Conservation (phyloP, 2,329 filamentous ascomycete genomes). For the Cytospora piceicola region DNA sequence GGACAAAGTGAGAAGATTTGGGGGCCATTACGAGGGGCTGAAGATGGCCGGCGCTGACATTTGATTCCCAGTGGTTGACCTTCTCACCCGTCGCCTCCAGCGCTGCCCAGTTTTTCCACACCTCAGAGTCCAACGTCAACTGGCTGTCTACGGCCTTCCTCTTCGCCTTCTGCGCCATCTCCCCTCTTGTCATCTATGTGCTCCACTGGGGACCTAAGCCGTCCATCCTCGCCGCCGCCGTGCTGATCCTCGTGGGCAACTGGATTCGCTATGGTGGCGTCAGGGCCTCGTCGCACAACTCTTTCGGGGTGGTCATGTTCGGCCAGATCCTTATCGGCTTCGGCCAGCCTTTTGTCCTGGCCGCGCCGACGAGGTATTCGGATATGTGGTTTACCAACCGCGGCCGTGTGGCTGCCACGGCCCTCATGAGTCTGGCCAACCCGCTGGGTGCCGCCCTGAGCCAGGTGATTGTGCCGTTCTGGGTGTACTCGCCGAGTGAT, state of each 20-base stretch:
- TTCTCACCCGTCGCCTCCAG: conserved; percentile 82
- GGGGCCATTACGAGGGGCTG: background rate
- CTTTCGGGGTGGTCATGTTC: conserved; percentile 83
- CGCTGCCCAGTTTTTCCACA: conserved; percentile 74
- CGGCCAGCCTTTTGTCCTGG: conserved; percentile 88
- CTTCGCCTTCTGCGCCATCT: conserved; percentile 77
- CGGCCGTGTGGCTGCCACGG: conserved; percentile 86
- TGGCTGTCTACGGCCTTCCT: conserved; percentile 90
- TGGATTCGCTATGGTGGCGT: conserved; percentile 87
- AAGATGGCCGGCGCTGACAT: conserved; percentile 11
- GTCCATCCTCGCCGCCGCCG: conserved; percentile 73
- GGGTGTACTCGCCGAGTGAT: conserved; percentile 64
- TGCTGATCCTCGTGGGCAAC: conserved; percentile 79
- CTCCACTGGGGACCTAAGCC: conserved; percentile 80
- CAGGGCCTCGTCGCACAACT: conserved; percentile 56
- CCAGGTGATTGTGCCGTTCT: conserved; percentile 82
- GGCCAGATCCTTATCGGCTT: conserved; percentile 90
- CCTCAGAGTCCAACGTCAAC: conserved; percentile 78
- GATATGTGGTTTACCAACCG: conserved; percentile 91
- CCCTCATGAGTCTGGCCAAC: conserved; percentile 82
- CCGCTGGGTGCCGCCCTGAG: conserved; percentile 88
- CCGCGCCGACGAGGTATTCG: conserved; percentile 86
- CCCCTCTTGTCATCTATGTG: conserved; percentile 74
- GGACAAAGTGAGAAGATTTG: background rate
- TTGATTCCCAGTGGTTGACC: conserved; percentile 76